Conservation (phyloP, 345 rosid genomes). For the Toxicodendron radicans region DNA sequence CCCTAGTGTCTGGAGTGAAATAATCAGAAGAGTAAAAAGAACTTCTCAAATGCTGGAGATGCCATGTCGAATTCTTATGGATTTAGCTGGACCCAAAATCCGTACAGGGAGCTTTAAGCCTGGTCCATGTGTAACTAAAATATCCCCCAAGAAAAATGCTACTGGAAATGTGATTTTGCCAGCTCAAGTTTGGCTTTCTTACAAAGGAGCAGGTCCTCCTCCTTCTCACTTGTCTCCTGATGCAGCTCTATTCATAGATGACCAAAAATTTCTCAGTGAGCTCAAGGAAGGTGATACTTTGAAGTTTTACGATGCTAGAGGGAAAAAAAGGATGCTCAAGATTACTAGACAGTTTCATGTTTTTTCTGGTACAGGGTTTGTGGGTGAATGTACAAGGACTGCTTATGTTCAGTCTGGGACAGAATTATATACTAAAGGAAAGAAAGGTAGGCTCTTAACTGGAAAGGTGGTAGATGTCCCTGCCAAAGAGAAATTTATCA, state of each 20-base stretch:
- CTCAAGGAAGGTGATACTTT: conserved; percentile 51
- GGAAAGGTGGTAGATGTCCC: conserved; percentile 62
- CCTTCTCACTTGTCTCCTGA: conserved; percentile 58
- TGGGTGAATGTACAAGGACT: conserved; percentile 55
- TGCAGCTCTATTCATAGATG: conserved; percentile 44
- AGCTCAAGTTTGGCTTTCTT: conserved; percentile 61
- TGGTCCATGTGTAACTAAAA: conserved; percentile 61
- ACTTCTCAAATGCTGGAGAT: conserved; percentile 57
- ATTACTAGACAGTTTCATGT: conserved; percentile 46
- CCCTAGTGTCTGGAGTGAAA: conserved; percentile 58
- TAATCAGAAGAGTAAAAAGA: conserved; percentile 53
- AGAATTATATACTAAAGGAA: conserved; percentile 40
- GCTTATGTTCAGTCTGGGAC: conserved; percentile 63
- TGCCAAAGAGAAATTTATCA: conserved; percentile 44
- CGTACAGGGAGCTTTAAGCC: conserved; percentile 55
- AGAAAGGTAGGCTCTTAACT: conserved; percentile 41
- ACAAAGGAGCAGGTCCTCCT: conserved; percentile 47
- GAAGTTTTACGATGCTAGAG: conserved; percentile 55
- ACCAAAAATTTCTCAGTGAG: conserved; percentile 39
- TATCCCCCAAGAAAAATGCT: conserved; percentile 58
- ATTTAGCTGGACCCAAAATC: conserved; percentile 78
- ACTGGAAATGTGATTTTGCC: conserved; percentile 48
- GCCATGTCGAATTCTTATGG: conserved; percentile 71
- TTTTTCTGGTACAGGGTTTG: conserved; percentile 50
- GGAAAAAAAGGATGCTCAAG: conserved; percentile 50